These are phyloP conservation scores for Trichocladium uniseriatum DNA, from an alignment of 495 filamentous ascomycete species.

Conservation along the genomic window DNA sequence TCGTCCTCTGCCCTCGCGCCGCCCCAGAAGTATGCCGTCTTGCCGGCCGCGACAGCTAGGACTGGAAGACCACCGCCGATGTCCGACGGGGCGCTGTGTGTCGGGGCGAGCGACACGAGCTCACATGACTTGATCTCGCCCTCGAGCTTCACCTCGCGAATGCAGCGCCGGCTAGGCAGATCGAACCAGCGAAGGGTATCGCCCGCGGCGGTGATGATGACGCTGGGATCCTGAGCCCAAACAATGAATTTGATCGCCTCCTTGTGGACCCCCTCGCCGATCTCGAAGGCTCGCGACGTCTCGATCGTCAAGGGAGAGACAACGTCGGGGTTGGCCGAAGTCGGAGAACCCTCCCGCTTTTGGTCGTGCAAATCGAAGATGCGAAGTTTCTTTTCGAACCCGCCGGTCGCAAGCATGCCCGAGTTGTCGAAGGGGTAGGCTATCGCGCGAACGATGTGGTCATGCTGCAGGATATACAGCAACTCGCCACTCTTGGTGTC, in stretches of 20 bases:
- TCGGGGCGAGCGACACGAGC: constrained; percentile 49
- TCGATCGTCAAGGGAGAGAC: constrained; percentile 32
- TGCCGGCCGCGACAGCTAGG: constrained; percentile 67
- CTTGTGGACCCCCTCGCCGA: constrained; percentile 71
- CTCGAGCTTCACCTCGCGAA: constrained; percentile 63
- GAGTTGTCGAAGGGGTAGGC: constrained; percentile 78
- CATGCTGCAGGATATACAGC: constrained; percentile 76
- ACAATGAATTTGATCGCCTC: constrained; percentile 90
- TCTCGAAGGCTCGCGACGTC: constrained; percentile 61
- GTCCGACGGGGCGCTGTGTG: constrained; percentile 33
- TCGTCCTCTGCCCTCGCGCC: constrained; percentile 57
- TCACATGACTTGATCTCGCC: constrained; percentile 88
- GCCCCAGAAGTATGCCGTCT: constrained; percentile 87
- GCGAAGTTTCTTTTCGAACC: constrained; percentile 90
- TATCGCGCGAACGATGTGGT: constrained; percentile 89
- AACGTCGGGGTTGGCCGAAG: constrained; percentile 10
- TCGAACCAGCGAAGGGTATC: constrained; percentile 94
- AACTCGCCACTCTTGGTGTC: constrained; percentile 92
- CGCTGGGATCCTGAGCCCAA: constrained; percentile 79
- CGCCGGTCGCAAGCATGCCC: constrained; percentile 77
- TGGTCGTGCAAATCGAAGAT: constrained; percentile 74
- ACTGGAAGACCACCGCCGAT: constrained; percentile 47
- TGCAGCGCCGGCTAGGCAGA: constrained; percentile 58
- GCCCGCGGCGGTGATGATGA: constrained; percentile 84
- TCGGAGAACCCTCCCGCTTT: constrained; percentile 18